Conservation (phyloP, 352 stramenopile species). For the Globisporangium uncinulatum region DNA sequence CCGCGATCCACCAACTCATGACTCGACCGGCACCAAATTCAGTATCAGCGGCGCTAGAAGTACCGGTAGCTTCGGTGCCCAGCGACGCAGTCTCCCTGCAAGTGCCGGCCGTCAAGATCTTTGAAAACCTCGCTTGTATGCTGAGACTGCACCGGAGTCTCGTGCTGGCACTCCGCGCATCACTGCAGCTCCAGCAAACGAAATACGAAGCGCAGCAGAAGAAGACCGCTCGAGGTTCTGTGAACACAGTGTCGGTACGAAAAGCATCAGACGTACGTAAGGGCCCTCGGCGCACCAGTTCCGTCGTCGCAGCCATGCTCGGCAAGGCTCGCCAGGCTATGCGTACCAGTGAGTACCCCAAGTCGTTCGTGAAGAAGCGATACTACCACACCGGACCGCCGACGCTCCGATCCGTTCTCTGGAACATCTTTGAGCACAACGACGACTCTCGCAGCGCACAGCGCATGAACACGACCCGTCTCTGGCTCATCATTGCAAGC, state of each 20-base stretch:
- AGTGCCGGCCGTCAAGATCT: not conserved
- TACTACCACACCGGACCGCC: conserved; percentile 17
- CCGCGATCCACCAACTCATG: conserved; percentile 10
- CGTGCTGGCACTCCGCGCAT: not conserved
- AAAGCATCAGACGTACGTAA: not conserved
- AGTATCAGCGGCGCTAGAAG: no score
- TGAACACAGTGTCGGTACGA: not conserved
- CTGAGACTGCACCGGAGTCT: conserved; percentile 27
- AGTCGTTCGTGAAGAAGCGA: conserved; percentile 17
- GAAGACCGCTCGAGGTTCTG: not conserved
- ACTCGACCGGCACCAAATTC: no score
- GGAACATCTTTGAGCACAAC: conserved; percentile 43
- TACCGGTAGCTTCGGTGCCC: not conserved
- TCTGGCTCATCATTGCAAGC: conserved; percentile 32
- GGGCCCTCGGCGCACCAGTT: conserved; percentile 4
- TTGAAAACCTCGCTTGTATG: conserved; percentile 19
- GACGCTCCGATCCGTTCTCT: conserved; percentile 28
- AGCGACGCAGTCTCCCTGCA: not conserved
- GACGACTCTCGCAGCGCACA: conserved; percentile 19
- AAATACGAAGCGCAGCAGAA: not conserved
- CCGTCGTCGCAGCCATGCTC: conserved; percentile 12
- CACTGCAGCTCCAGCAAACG: conserved; percentile 8
- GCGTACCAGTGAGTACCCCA: conserved; percentile 6
- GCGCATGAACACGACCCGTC: conserved; percentile 24
- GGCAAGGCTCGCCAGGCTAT: conserved; percentile 23